A percentile compares a stretch with the other conserved stretches of the same genome.
Evolutionary conservation across 2,329 filamentous ascomycete species (phyloP).

Genomic region (Ophiostoma sp.): DNA sequence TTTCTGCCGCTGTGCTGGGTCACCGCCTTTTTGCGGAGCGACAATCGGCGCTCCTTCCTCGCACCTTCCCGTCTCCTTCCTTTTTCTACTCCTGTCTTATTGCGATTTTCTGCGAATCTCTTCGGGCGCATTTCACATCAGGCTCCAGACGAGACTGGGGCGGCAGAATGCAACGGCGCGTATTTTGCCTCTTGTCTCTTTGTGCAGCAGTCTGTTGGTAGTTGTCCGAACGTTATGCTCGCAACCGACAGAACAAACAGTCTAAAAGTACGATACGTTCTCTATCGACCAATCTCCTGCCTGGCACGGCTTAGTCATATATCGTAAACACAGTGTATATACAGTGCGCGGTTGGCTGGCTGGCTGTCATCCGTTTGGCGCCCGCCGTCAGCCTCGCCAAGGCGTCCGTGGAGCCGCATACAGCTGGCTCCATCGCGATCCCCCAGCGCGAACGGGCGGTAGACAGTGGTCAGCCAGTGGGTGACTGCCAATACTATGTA

Average conservation of each 20-base stretch:
- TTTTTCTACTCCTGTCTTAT: slow-evolving; percentile 4
- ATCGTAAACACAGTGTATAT: neutral
- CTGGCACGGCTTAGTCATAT: neutral
- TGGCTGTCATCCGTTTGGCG: neutral
- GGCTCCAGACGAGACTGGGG: neutral
- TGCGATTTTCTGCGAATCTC: slow-evolving; percentile 9
- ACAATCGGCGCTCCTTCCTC: neutral
- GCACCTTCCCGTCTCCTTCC: neutral
- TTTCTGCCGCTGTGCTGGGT: neutral
- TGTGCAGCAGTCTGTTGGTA: neutral
- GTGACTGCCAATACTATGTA: neutral
- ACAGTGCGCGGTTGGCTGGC: slow-evolving; percentile 1
- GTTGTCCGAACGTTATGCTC: no score
- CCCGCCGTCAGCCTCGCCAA: slow-evolving; percentile 12
- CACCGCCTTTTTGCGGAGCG: slow-evolving; percentile 11
- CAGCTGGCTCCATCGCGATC: neutral
- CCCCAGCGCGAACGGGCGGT: neutral
- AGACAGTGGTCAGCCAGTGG: neutral
- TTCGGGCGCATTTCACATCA: slow-evolving; percentile 10
- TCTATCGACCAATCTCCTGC: neutral
- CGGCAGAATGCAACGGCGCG: neutral
- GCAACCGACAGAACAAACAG: no score
- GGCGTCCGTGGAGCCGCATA: slow-evolving; percentile 1
- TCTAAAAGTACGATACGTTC: neutral
- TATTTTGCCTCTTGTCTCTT: neutral